Percentiles rank a stretch among this genome's conserved stretches.
phyloP scores from a whole-genome alignment of 202 grass and related monocot genomes.

The Panicum hallii region DNA sequence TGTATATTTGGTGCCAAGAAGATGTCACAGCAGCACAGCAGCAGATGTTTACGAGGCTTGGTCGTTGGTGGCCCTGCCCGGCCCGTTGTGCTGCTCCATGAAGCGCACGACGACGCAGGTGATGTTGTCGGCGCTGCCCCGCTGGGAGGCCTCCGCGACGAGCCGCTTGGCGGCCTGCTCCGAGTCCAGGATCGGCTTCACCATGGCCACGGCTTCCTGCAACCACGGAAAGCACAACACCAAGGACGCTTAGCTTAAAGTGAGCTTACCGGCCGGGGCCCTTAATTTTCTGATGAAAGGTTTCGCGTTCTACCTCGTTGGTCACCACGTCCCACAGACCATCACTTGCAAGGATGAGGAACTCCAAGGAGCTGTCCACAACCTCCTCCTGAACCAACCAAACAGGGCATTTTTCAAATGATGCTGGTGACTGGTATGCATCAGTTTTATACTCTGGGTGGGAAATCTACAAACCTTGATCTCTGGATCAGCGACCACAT shows the following conservation, averaged over 20 bases:
- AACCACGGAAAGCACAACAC: neutral
- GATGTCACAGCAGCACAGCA: neutral
- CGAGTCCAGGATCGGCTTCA: conserved; percentile 68
- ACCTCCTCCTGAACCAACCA: conserved; percentile 62
- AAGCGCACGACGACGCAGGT: conserved; percentile 88
- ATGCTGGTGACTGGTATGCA: neutral
- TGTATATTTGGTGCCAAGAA: neutral
- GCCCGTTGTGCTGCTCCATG: conserved; percentile 39
- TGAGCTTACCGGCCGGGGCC: neutral
- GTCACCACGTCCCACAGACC: conserved; percentile 94
- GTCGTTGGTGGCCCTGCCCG: neutral
- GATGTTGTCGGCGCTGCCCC: conserved; percentile 87
- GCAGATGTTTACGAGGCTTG: neutral
- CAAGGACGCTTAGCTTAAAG: neutral
- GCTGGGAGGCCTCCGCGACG: conserved; percentile 65
- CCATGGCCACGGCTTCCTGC: conserved; percentile 86
- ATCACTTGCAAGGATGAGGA: conserved; percentile 93
- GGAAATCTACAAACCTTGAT: conserved; percentile 57
- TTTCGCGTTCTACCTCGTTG: conserved; percentile 59
- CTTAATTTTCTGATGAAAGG: neutral
- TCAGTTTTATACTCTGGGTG: neutral
- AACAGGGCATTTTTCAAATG: neutral
- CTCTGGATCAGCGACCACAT: conserved; percentile 92
- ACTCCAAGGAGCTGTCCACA: conserved; percentile 85
- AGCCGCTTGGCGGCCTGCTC: conserved; percentile 81